phyloP scores from a whole-genome alignment of 345 rosid genomes.

The Aquilaria sinensis region DNA sequence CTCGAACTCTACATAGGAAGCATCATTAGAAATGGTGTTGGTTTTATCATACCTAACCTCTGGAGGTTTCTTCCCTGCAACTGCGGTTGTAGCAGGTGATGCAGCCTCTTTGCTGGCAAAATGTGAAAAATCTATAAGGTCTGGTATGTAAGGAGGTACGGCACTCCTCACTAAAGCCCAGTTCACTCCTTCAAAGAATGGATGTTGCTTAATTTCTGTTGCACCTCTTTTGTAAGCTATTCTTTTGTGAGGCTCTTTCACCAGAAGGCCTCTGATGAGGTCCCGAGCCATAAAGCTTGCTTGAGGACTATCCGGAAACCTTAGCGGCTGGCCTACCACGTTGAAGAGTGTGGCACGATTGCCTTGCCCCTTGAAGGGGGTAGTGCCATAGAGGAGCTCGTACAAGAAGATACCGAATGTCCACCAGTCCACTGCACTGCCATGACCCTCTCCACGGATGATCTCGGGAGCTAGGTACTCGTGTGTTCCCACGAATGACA shows the following conservation, averaged over 20 bases:
- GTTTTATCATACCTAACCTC: constrained; percentile 20
- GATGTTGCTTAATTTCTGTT: constrained; percentile 87
- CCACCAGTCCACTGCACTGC: constrained; percentile 99
- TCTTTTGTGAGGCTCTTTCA: constrained; percentile 78
- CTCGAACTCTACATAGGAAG: constrained; percentile 50
- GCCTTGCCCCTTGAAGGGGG: constrained; percentile 92
- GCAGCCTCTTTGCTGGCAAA: constrained; percentile 47
- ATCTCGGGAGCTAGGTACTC: constrained; percentile 92
- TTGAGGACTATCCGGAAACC: constrained; percentile 69
- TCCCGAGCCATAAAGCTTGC: constrained; percentile 67
- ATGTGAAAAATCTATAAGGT: constrained; percentile 57
- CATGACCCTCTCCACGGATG: constrained; percentile 94
- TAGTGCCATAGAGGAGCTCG: constrained; percentile 74
- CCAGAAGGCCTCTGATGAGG: constrained; percentile 64
- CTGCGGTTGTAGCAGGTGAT: constrained; percentile 11
- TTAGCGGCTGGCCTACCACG: constrained; percentile 78
- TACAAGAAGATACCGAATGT: constrained; percentile 83
- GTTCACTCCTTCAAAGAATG: constrained; percentile 81
- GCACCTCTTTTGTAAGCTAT: constrained; percentile 86
- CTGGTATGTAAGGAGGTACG: constrained; percentile 78
- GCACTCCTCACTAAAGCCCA: constrained; percentile 92
- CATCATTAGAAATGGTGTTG: constrained; percentile 17
- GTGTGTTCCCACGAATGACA: constrained; percentile 95
- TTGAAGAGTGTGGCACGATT: constrained; percentile 82
- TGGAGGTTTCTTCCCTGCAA: constrained; percentile 11